Percentiles rank a stretch among this genome's conserved stretches.
These are phyloP conservation scores for Beta macrorhiza DNA, from an alignment of 179 eudicot genomes.

Conservation along the genomic window DNA sequence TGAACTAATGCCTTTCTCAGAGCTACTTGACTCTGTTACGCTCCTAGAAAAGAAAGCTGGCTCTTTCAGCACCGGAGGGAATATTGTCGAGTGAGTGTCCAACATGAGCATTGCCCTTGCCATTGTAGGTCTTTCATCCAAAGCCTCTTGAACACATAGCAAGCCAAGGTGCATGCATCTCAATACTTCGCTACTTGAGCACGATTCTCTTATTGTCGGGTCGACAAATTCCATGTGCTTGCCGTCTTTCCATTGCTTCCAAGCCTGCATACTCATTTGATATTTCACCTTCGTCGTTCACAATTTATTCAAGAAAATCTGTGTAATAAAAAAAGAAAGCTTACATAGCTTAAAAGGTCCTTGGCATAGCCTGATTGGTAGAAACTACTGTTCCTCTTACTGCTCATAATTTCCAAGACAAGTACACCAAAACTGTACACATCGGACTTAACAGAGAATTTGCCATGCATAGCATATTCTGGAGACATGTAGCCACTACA, in stretches of 20 bases:
- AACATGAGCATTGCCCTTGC: conserved; percentile 26
- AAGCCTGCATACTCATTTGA: conserved; percentile 19
- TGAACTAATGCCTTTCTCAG: not conserved
- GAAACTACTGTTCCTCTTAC: conserved; percentile 27
- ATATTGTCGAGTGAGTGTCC: conserved; percentile 30
- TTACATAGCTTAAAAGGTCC: conserved; percentile 34
- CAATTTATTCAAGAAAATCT: not conserved
- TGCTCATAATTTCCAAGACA: conserved; percentile 32
- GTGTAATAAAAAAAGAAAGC: not conserved
- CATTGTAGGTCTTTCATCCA: conserved; percentile 34
- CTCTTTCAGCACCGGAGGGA: conserved; percentile 31
- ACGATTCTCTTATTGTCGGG: conserved; percentile 21
- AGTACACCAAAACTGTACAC: conserved; percentile 35
- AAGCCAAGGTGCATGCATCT: conserved; percentile 37
- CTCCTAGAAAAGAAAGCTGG: conserved; percentile 26
- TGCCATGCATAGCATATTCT: conserved; percentile 38
- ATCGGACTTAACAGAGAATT: conserved; percentile 32
- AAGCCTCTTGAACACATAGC: conserved; percentile 32
- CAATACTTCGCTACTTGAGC: conserved; percentile 21
- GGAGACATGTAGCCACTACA: conserved; percentile 37
- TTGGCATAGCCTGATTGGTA: conserved; percentile 18
- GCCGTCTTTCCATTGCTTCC: conserved; percentile 28
- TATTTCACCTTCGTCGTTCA: not conserved
- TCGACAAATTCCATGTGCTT: conserved; percentile 28
- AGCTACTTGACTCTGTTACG: not conserved